Evolutionary conservation across 805 yeast genomes (phyloP).

Genomic region (Maudiozyma bulderi): DNA sequence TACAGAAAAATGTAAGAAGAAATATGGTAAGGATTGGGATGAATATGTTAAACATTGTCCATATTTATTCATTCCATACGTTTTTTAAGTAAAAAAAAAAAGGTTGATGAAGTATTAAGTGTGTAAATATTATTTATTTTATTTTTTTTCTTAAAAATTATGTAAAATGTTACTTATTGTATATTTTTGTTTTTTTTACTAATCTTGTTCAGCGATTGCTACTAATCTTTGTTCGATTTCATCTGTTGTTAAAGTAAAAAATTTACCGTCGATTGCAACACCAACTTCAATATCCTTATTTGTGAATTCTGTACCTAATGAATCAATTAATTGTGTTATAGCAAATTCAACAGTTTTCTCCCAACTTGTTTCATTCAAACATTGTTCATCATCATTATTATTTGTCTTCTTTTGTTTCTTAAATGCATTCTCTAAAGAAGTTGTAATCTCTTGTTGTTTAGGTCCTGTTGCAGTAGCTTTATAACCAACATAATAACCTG

Average conservation of each 20-base stretch:
- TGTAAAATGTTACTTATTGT: not conserved
- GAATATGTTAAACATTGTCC: conserved; percentile 82
- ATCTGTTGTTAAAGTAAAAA: conserved; percentile 65
- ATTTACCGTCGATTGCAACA: conserved; percentile 64
- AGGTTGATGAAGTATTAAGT: not conserved
- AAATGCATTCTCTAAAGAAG: conserved; percentile 80
- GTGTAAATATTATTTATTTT: not conserved
- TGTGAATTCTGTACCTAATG: conserved; percentile 86
- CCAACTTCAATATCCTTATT: conserved; percentile 92
- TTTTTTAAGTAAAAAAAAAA: conserved; percentile 38
- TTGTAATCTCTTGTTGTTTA: conserved; percentile 90
- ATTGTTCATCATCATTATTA: conserved; percentile 5
- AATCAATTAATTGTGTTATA: conserved; percentile 74
- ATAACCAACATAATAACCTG: conserved; percentile 87
- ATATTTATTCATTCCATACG: conserved; percentile 81
- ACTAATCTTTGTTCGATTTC: conserved; percentile 92
- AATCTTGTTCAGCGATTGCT: conserved; percentile 79
- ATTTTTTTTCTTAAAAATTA: not conserved
- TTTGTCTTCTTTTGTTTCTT: conserved; percentile 41
- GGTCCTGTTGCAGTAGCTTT: conserved; percentile 95
- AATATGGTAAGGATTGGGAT: conserved; percentile 94
- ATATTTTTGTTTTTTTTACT: conserved; percentile 39
- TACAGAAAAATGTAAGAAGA: conserved; percentile 67
- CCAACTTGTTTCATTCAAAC: conserved; percentile 59
- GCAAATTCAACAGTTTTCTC: conserved; percentile 81